Evolutionary conservation across 805 yeast genomes (phyloP).

Genomic region (Starmerella floris): DNA sequence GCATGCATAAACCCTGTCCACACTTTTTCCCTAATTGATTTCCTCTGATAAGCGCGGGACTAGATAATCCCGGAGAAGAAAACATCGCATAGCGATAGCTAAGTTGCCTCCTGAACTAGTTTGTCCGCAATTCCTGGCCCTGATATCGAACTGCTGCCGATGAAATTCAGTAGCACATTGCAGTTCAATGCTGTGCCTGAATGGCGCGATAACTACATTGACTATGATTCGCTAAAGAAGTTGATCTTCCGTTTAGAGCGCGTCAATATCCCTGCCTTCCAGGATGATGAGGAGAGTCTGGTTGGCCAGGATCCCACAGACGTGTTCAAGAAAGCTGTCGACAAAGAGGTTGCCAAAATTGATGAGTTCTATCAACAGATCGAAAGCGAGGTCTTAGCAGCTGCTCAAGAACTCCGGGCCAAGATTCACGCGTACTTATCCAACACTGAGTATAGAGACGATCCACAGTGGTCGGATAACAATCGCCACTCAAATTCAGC

Average conservation of each 20-base stretch:
- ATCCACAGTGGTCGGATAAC: not conserved
- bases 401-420: conserved; percentile 28
- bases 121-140: not conserved
- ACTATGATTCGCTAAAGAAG: conserved; percentile 77
- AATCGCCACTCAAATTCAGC: not conserved
- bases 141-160: conserved; percentile 25
- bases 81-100: no score
- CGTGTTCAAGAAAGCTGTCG: conserved; percentile 59
- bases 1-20: no score
- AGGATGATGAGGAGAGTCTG: conserved; percentile 24
- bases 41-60: no score
- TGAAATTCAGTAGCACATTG: conserved; percentile 91
- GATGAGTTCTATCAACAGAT: conserved; percentile 60
- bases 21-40: no score
- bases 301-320: conserved; percentile 37
- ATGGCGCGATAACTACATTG: conserved; percentile 87
- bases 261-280: conserved; percentile 31
- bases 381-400: conserved; percentile 43
- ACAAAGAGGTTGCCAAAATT: conserved; percentile 62
- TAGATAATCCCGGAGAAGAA: no score
- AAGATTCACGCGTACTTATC: conserved; percentile 2
- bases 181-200: conserved; percentile 98
- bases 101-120: no score
- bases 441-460: conserved; percentile 1
- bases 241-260: conserved; percentile 71